Percentiles rank a stretch among this genome's conserved stretches.
These are phyloP conservation scores for Acer campestre DNA, from an alignment of 345 rosid genomes.

Conservation along the genomic window DNA sequence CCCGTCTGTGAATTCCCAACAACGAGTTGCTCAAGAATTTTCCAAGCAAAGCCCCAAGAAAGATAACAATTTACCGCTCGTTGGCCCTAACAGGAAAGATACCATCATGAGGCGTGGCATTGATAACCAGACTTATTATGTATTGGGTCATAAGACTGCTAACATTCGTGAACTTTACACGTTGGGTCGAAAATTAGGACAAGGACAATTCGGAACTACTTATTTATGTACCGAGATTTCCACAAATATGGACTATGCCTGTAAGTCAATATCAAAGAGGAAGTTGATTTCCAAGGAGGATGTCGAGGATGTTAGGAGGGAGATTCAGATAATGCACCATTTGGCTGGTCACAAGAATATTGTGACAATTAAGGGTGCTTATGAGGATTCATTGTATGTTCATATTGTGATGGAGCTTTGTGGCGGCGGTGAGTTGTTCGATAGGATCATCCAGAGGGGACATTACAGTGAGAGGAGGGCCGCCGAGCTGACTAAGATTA, in stretches of 20 bases:
- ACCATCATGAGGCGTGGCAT: slow-evolving; percentile 62
- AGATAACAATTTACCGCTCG: slow-evolving; percentile 33
- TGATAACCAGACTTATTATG: slow-evolving; percentile 74
- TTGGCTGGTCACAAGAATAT: slow-evolving; percentile 95
- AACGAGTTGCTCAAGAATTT: slow-evolving; percentile 34
- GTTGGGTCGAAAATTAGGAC: slow-evolving; percentile 87
- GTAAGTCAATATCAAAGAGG: slow-evolving; percentile 95
- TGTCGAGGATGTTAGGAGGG: slow-evolving; percentile 93
- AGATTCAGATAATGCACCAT: slow-evolving; percentile 99
- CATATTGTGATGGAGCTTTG: slow-evolving; percentile 99
- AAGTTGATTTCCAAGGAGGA: slow-evolving; percentile 93
- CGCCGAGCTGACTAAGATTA: slow-evolving; percentile 89
- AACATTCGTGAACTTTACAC: slow-evolving; percentile 81
- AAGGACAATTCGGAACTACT: slow-evolving; percentile 97
- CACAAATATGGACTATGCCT: slow-evolving; percentile 77
- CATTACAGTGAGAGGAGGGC: slow-evolving; percentile 97
- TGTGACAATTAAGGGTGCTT: slow-evolving; percentile 94
- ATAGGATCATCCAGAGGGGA: slow-evolving; percentile 94
- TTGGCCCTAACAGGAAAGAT: slow-evolving; percentile 54
- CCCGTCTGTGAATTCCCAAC: slow-evolving; percentile 44
- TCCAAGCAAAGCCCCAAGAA: slow-evolving; percentile 39
- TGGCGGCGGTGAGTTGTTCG: slow-evolving; percentile 93
- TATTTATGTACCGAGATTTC: slow-evolving; percentile 75
- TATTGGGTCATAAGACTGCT: slow-evolving; percentile 87
- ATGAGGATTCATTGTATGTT: slow-evolving; percentile 79